Conservation (phyloP, 2,329 filamentous ascomycete genomes). For the Ceratocystiopsis brevicomis region DNA sequence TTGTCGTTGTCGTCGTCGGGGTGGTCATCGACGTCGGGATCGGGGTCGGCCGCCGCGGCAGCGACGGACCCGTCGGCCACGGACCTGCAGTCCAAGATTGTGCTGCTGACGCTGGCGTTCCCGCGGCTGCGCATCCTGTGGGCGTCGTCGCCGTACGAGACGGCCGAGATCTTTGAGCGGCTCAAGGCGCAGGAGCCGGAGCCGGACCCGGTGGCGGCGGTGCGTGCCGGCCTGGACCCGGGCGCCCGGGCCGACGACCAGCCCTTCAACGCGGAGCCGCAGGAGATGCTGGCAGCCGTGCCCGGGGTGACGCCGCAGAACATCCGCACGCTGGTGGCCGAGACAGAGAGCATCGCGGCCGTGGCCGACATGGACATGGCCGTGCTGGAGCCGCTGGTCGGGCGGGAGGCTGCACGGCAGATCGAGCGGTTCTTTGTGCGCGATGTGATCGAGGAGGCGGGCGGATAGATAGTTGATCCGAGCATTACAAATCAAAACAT, state of each 20-base stretch:
- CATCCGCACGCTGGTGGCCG: constrained; percentile 49
- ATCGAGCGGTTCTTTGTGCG: constrained; percentile 66
- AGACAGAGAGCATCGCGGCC: constrained; percentile 59
- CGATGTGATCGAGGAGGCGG: constrained; percentile 35
- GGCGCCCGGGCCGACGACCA: constrained; percentile 44
- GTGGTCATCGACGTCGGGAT: constrained; percentile 13
- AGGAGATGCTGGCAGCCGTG: constrained; percentile 75
- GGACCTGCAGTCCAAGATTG: constrained; percentile 80
- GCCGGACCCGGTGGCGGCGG: constrained; percentile 75
- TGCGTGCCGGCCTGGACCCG: constrained; percentile 59
- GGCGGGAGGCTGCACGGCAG: constrained; percentile 55
- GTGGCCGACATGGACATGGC: constrained; percentile 69
- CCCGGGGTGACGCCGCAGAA: constrained; percentile 73
- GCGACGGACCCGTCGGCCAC: constrained; percentile 35
- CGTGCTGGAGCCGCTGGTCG: constrained; percentile 57
- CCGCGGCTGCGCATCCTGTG: constrained; percentile 81
- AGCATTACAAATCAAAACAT: no score
- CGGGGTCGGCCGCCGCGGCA: constrained; percentile 30
- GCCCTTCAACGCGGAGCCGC: constrained; percentile 62
- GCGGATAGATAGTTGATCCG: no score
- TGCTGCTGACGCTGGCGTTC: constrained; percentile 81
- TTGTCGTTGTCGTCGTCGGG: constrained; percentile 7
- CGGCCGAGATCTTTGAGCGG: constrained; percentile 87
- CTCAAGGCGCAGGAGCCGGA: constrained; percentile 80
- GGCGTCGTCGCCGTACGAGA: constrained; percentile 86